A percentile compares a stretch with the other conserved stretches of the same genome.
phyloP scores from a whole-genome alignment of 768 basidiomycete genomes.

The Rossbeevera mucosa region DNA sequence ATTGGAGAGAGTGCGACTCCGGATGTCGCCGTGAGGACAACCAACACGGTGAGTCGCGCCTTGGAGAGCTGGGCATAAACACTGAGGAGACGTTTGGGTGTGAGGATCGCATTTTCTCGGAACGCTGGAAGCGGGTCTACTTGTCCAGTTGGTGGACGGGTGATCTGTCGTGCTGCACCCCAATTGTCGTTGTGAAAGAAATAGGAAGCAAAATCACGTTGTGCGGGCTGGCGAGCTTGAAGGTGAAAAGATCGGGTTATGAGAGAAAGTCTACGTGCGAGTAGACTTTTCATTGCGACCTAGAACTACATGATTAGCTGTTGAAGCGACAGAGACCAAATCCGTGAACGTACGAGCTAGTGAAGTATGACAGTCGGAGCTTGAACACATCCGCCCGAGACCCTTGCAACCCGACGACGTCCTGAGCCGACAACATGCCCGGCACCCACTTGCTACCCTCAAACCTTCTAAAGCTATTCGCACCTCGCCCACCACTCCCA shows the following conservation, averaged over 20 bases:
- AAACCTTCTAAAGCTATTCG: slow-evolving; percentile 94
- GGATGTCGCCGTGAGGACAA: slow-evolving; percentile 86
- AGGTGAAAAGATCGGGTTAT: slow-evolving; percentile 7
- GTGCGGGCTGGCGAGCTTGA: slow-evolving; percentile 14
- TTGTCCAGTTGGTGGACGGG: slow-evolving; percentile 12
- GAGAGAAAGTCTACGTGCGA: slow-evolving; percentile 8
- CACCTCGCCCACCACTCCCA: slow-evolving; percentile 85
- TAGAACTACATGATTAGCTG: not conserved
- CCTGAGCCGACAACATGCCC: slow-evolving; percentile 34
- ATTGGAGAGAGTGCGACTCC: slow-evolving; percentile 91
- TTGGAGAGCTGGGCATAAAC: slow-evolving; percentile 84
- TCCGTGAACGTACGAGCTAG: slow-evolving; percentile 6
- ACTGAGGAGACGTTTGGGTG: slow-evolving; percentile 49
- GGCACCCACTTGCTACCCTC: slow-evolving; percentile 91
- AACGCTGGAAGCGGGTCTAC: slow-evolving; percentile 25
- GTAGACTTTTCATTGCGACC: slow-evolving; percentile 15
- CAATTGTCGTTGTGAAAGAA: slow-evolving; percentile 63
- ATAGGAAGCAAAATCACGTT: slow-evolving; percentile 43
- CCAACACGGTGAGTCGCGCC: slow-evolving; percentile 72
- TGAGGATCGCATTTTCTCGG: slow-evolving; percentile 39
- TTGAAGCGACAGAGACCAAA: slow-evolving; percentile 8
- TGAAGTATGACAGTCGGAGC: slow-evolving; percentile 24
- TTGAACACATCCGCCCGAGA: slow-evolving; percentile 21
- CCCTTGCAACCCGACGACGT: slow-evolving; percentile 1
- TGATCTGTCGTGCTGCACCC: slow-evolving; percentile 24